These are phyloP conservation scores for Begonia fuchsioides DNA, from an alignment of 306 rosid species.

Conservation along the genomic window DNA sequence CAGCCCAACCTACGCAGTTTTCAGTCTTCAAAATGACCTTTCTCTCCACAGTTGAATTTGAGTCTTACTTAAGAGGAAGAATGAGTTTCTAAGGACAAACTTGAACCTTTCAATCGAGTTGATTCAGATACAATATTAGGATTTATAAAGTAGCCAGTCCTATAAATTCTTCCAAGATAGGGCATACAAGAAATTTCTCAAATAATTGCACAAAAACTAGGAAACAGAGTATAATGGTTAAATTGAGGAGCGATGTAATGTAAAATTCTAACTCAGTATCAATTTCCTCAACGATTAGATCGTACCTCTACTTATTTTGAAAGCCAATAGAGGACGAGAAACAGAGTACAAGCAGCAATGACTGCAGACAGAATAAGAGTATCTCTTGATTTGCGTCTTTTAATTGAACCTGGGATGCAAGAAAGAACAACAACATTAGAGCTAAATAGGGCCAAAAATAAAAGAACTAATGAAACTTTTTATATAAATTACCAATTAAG, in stretches of 20 bases:
- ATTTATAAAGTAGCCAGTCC: no score
- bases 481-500: conserved; percentile 46
- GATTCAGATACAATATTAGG: no score
- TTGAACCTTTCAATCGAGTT: no score
- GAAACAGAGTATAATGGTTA: background rate
- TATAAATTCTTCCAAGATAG: no score
- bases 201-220: background rate
- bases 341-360: conserved; percentile 92
- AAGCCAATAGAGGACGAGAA: conserved; percentile 92
- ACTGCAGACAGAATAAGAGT: conserved; percentile 79
- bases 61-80: no score
- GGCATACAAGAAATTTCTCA: background rate
- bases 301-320: conserved; percentile 41
- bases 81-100: no score
- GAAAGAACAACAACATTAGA: background rate
- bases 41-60: no score
- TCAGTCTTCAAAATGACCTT: no score
- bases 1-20: no score
- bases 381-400: conserved; percentile 80
- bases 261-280: background rate
- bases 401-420: conserved; percentile 63
- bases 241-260: background rate
- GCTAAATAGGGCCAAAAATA: no score
- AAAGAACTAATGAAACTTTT: no score
- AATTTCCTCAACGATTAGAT: conserved; percentile 20